Evolutionary conservation across 768 basidiomycete genomes (phyloP).

Genomic region (Amanita inopinata): DNA sequence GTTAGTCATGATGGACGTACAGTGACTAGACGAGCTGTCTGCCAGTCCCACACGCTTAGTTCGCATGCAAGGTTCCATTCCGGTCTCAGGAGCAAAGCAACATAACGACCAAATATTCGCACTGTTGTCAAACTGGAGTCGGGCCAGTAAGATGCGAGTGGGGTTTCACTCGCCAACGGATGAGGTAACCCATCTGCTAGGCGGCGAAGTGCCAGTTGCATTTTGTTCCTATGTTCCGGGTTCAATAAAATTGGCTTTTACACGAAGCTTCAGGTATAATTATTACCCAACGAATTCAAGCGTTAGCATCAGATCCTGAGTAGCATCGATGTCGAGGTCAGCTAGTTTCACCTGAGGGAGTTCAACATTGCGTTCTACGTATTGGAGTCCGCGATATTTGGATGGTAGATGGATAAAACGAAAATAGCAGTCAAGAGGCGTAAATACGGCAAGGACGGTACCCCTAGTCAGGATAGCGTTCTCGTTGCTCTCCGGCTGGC

Average conservation of each 20-base stretch:
- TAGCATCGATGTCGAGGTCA: slow-evolving; percentile 56
- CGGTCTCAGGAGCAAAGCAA: neutral
- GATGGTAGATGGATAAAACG: slow-evolving; percentile 42
- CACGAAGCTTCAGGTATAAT: neutral
- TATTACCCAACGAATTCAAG: slow-evolving; percentile 21
- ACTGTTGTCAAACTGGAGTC: neutral
- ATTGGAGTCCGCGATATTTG: slow-evolving; percentile 31
- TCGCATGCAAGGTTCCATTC: neutral
- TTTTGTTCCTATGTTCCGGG: neutral
- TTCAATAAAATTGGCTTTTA: neutral
- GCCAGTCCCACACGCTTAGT: slow-evolving; percentile 1
- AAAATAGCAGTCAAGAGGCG: slow-evolving; percentile 2
- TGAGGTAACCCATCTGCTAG: slow-evolving; percentile 37
- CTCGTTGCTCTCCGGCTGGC: neutral
- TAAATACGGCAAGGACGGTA: neutral
- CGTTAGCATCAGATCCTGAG: slow-evolving; percentile 52
- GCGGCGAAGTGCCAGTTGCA: slow-evolving; percentile 23
- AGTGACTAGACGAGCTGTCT: neutral
- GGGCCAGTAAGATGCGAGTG: neutral
- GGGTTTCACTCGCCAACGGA: slow-evolving; percentile 23
- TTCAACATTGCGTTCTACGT: slow-evolving; percentile 33
- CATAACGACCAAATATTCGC: slow-evolving; percentile 2
- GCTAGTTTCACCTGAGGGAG: slow-evolving; percentile 18
- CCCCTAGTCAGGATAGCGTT: slow-evolving; percentile 1
- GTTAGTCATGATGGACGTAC: neutral